These are phyloP conservation scores for Chrysoporthe deuterocubensis DNA, from an alignment of 2,329 filamentous ascomycete genomes.

Conservation along the genomic window DNA sequence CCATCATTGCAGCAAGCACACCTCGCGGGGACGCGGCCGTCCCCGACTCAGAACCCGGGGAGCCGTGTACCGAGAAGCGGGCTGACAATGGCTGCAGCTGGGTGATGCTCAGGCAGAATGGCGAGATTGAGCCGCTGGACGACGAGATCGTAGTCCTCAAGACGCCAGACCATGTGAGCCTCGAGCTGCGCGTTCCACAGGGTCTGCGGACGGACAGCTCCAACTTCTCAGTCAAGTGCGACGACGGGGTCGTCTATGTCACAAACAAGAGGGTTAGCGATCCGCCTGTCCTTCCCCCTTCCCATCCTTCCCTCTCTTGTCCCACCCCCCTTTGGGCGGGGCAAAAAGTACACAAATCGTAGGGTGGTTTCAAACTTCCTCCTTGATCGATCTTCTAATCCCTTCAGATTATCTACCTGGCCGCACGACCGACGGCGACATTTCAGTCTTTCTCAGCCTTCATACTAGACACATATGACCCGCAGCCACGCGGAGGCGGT, in stretches of 20 bases:
- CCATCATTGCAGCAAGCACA: slow-evolving; percentile 49
- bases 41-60: slow-evolving; percentile 32
- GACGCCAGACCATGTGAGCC: slow-evolving; percentile 76
- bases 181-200: slow-evolving; percentile 74
- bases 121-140: slow-evolving; percentile 81
- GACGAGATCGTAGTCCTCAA: slow-evolving; percentile 82
- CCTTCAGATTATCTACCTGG: slow-evolving; percentile 82
- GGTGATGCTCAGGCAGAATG: slow-evolving; percentile 84
- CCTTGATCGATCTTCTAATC: slow-evolving; percentile 32
- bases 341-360: neutral
- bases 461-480: slow-evolving; percentile 85
- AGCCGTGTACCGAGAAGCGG: slow-evolving; percentile 44
- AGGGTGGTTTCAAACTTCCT: slow-evolving; percentile 21
- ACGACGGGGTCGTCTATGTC: slow-evolving; percentile 75
- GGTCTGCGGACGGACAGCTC: slow-evolving; percentile 63
- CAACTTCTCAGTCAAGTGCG: slow-evolving; percentile 72
- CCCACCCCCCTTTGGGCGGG: neutral
- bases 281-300: neutral
- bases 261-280: slow-evolving; percentile 79
- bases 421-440: slow-evolving; percentile 66
- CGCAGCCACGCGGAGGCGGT: slow-evolving; percentile 70
- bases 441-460: slow-evolving; percentile 90
- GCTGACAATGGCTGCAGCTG: slow-evolving; percentile 68
- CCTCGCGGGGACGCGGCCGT: slow-evolving; percentile 38
- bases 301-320: neutral